A percentile compares a stretch with the other conserved stretches of the same genome.
These are phyloP conservation scores for Saccharomycopsis sp. DNA, from an alignment of 805 yeast species.

Conservation along the genomic window DNA sequence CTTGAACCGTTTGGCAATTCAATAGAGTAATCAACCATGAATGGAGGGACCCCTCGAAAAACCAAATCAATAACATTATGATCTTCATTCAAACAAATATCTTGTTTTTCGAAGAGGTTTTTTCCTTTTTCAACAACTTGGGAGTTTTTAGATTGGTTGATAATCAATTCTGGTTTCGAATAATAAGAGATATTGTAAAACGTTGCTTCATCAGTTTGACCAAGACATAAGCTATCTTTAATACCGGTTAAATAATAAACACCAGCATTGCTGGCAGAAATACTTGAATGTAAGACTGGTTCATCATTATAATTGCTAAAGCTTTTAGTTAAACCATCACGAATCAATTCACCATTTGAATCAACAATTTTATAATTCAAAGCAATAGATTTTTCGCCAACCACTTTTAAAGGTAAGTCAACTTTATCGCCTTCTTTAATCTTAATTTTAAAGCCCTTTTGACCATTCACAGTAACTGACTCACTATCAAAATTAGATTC, in stretches of 20 bases:
- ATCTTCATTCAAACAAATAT: conserved; percentile 40
- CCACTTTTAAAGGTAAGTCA: conserved; percentile 47
- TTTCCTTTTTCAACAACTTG: conserved; percentile 17
- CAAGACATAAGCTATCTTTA: conserved; percentile 43
- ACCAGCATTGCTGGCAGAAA: conserved; percentile 37
- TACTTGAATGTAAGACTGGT: conserved; percentile 14
- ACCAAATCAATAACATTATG: conserved; percentile 36
- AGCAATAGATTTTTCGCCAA: conserved; percentile 33
- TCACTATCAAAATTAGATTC: conserved; percentile 10
- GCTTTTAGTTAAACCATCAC: conserved; percentile 3
- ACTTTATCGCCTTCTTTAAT: conserved; percentile 55
- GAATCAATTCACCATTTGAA: conserved; percentile 10
- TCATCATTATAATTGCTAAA: conserved; percentile 17
- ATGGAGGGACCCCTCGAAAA: conserved; percentile 53
- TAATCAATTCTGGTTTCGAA: conserved; percentile 34
- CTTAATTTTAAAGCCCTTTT: conserved; percentile 21
- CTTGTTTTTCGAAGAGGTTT: conserved; percentile 25
- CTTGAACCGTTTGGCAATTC: conserved; percentile 43
- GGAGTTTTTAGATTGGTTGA: conserved; percentile 26
- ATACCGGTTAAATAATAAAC: conserved; percentile 34
- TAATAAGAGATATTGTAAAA: conserved; percentile 33
- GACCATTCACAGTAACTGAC: background rate
- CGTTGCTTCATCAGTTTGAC: conserved; percentile 29
- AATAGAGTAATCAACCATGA: conserved; percentile 57
- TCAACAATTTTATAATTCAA: conserved; percentile 9